Percentiles rank a stretch among this genome's conserved stretches.
Conservation (phyloP, 2,329 filamentous ascomycete species). For the Claviceps sorghi region DNA sequence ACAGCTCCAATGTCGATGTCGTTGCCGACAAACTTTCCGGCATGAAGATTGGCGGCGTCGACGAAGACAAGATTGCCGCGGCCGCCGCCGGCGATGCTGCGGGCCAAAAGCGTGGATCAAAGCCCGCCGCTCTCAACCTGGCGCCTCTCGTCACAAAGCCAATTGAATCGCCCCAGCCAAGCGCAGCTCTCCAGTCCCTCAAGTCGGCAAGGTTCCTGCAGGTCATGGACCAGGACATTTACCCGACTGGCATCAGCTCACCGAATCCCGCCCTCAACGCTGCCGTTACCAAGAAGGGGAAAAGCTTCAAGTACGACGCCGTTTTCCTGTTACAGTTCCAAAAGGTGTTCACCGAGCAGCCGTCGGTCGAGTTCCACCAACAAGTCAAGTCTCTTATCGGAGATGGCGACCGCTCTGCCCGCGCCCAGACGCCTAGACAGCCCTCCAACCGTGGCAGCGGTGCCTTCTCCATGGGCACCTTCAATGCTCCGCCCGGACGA, state of each 20-base stretch:
- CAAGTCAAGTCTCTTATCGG: constrained; percentile 81
- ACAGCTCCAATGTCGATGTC: constrained; percentile 23
- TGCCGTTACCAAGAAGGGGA: constrained; percentile 63
- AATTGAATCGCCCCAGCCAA: constrained; percentile 83
- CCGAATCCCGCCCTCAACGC: constrained; percentile 85
- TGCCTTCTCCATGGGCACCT: constrained; percentile 55
- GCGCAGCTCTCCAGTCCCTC: constrained; percentile 81
- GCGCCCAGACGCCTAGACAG: constrained; percentile 41
- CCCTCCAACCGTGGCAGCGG: constrained; percentile 37
- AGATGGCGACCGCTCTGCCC: constrained; percentile 51
- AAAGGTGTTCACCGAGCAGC: constrained; percentile 90
- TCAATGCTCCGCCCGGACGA: constrained; percentile 36
- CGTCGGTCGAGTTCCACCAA: constrained; percentile 80
- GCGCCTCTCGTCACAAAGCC: constrained; percentile 67
- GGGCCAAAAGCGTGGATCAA: constrained; percentile 46
- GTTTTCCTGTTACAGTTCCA: constrained; percentile 95
- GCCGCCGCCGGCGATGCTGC: constrained; percentile 30
- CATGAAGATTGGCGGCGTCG: constrained; percentile 31
- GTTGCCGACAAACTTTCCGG: constrained; percentile 35
- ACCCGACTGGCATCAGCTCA: constrained; percentile 70
- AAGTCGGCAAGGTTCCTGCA: constrained; percentile 82
- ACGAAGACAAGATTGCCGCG: constrained; percentile 7
- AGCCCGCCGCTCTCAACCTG: constrained; percentile 81
- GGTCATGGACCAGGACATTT: constrained; percentile 62
- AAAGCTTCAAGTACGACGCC: constrained; percentile 86